Evolutionary conservation across 2,329 filamentous ascomycete genomes (phyloP), one percentile per base, ranked within the genome.

Genomic region (Aspergillus unguis): DNA sequence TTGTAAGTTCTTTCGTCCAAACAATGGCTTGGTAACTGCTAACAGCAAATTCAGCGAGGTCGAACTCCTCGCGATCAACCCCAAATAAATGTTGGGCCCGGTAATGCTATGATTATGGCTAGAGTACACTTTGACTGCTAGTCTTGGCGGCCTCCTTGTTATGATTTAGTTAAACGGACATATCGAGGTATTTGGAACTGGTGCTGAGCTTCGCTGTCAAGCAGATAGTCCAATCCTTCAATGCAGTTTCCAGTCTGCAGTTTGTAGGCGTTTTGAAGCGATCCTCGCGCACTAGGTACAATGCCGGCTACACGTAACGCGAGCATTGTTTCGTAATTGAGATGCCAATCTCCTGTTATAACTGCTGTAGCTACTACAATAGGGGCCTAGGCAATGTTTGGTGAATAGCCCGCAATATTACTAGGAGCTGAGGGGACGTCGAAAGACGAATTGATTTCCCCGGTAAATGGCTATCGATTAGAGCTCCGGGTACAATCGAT

Each of bases 1-100:
- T 95, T 95, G 90, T 94, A 80, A 81, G 89, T 83, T 33, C 51
- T 44, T 27, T 44, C 26, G 23, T 42, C 31, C 11, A 9, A 42
- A 17, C 26, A 6, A 40, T 36, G 5, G 17, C 17, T 27, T 29
- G 17, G 17, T 17, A 17, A 17, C 17, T 47, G 28, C 9, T 41
- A 47, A 46, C 11, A n/a, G 6, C 11, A 3, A 23, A 26, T 43
- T 11, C 40, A 53, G 50, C 32, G 50, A 53, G 32, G 50, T 53
- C 8, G 44, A 53, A 10, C 50, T 53, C 27, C 37, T 53, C 38
- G 26, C 6, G 27, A 53, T 53, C 50, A 53, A 53, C 50, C 17
- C 17, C 17, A 17, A 17, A 17, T 43, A 43, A 33, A 49, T 43
- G 25, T 36, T 29, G 31, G 47, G 26, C 25, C 26, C 10, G 35